Evolutionary conservation across 495 filamentous ascomycete species (phyloP).

Genomic region (Annulohypoxylon stygium): DNA sequence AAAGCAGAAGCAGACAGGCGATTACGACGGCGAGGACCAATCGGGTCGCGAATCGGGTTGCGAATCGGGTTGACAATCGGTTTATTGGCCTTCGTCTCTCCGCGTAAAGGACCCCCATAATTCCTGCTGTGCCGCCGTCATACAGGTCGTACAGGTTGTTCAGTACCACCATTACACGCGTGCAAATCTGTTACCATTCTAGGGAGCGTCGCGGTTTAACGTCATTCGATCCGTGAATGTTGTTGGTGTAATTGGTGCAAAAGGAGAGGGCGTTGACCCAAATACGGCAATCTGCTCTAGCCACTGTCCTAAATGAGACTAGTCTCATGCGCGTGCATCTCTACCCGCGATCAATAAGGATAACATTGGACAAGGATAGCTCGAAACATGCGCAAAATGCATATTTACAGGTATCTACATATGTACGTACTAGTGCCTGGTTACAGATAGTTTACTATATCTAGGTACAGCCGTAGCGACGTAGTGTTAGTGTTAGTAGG

Average conservation of each 20-base stretch:
- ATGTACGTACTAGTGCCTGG: too few relatives aligned
- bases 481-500: too few relatives aligned
- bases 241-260: neutral
- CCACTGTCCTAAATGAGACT: neutral
- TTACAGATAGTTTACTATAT: too few relatives aligned
- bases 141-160: neutral
- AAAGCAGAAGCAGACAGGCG: conserved; percentile 32
- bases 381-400: too few relatives aligned
- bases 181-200: neutral
- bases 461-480: too few relatives aligned
- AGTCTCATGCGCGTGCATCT: neutral
- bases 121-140: neutral
- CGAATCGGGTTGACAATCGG: conserved; percentile 17
- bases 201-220: too few relatives aligned
- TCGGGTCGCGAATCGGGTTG: conserved; percentile 8
- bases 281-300: conserved; percentile 9
- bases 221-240: neutral
- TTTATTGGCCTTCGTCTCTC: conserved; percentile 35
- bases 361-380: too few relatives aligned
- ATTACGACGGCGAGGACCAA: conserved; percentile 19
- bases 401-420: too few relatives aligned
- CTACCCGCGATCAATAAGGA: too few relatives aligned
- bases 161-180: too few relatives aligned
- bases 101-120: neutral
- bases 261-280: conserved; percentile 8